Evolutionary conservation across 1,284 basidiomycete species (phyloP).

Genomic region (Malassezia sympodialis): DNA sequence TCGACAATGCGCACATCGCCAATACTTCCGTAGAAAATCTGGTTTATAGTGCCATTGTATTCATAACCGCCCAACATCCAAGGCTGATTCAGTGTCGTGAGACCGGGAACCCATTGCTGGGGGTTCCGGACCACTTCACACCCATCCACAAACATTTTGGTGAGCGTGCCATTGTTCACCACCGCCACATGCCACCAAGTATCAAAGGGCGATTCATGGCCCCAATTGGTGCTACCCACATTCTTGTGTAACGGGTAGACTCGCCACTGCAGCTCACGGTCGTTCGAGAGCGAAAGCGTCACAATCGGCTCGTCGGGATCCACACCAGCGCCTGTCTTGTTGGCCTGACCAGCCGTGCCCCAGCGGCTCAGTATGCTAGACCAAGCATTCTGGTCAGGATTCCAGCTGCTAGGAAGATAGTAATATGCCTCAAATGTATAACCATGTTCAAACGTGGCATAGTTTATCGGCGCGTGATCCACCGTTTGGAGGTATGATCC

Average conservation of each 20-base stretch:
- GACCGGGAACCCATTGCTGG: not conserved
- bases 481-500: constrained; percentile 2
- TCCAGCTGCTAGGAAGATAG: not conserved
- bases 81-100: constrained; percentile 4
- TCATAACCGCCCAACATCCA: constrained; percentile 8
- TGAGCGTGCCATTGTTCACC: constrained; percentile 6
- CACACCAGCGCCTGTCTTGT: not conserved
- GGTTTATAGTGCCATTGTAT: not conserved
- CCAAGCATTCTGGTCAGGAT: constrained; percentile 3
- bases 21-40: constrained; percentile 5
- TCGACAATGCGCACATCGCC: constrained; percentile 8
- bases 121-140: constrained; percentile 4
- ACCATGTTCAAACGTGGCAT: constrained; percentile 1
- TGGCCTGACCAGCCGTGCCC: constrained; percentile 2
- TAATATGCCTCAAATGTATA: constrained; percentile 9
- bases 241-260: constrained; percentile 1
- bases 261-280: constrained; percentile 9
- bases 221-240: constrained; percentile 3
- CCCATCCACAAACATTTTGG: constrained; percentile 9
- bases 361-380: not conserved
- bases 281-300: constrained; percentile 1
- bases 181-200: constrained; percentile 7
- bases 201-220: constrained; percentile 4
- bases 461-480: constrained; percentile 1
- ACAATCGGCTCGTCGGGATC: constrained; percentile 9